phyloP scores from a whole-genome alignment of 1,139 yeast genomes.

The Geotrichum australiense region DNA sequence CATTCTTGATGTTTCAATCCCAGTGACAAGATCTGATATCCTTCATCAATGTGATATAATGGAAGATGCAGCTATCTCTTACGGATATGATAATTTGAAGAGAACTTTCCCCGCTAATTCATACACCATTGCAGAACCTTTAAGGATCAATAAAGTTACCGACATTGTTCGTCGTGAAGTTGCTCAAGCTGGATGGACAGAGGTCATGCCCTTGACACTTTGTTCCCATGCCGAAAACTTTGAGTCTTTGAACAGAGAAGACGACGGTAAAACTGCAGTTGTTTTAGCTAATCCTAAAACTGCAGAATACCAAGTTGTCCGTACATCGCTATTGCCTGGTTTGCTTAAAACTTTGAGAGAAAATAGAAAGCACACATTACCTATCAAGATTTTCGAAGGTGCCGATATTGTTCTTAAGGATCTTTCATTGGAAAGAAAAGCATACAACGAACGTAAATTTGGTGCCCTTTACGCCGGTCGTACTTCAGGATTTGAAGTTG shows the following conservation, averaged over 20 bases:
- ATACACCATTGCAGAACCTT: conserved; percentile 76
- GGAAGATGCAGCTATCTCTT: conserved; percentile 98
- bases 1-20: conserved; percentile 63
- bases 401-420: conserved; percentile 93
- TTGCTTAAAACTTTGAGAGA: conserved; percentile 91
- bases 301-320: conserved; percentile 91
- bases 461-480: conserved; percentile 92
- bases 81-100: conserved; percentile 84
- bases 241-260: conserved; percentile 67
- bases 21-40: conserved; percentile 92
- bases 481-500: conserved; percentile 87
- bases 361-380: conserved; percentile 91
- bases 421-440: conserved; percentile 73
- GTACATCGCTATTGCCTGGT: conserved; percentile 93
- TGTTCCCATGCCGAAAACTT: conserved; percentile 97
- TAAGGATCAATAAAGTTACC: conserved; percentile 83
- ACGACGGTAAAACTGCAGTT: conserved; percentile 69
- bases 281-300: conserved; percentile 95
- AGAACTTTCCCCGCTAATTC: conserved; percentile 78
- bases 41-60: conserved; percentile 96
- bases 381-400: conserved; percentile 88
- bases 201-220: conserved; percentile 89
- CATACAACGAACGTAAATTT: conserved; percentile 91
- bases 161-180: conserved; percentile 88
- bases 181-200: conserved; percentile 93